Base-by-base conservation (phyloP, 148 eudicot genomes). In the Cornus kousa region DNA sequence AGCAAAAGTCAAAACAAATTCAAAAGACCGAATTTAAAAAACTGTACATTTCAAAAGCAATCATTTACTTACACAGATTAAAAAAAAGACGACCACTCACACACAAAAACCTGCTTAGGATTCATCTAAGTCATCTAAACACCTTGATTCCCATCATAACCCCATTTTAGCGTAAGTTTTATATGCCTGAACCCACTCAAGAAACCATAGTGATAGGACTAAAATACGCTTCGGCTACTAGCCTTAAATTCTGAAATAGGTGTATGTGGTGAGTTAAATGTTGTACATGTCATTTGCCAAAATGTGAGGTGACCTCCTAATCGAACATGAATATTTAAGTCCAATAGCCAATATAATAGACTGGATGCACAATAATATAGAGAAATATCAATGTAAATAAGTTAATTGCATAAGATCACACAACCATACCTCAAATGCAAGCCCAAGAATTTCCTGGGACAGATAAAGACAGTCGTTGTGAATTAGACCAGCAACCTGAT, bases 391-490 rank as follows among this genome's bases (percentile, higher is more conserved):
- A 53, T 14, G 4, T 3, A 11, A 12, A 53, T 7, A 43, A 53
- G 59, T 53, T 12, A 53, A 53, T 12, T 53, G 59, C 19, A 53
- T 53, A 53, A 53, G 19, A 53, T 16, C 59, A 53, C 19, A 12
- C 62, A 74, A 67, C 67, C 82, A 70, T 89, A 95, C 99, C 99
- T 93, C 90, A 88, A 91, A 95, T 39, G 92, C 87, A 50, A 95
- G 89, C 75, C 97, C 99, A 82, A 92, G 88, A 73, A 92, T 90
- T 83, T 96, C 99, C 81, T 90, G 91, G 67, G 98, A 93, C 28
- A 96, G 88, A 88, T 86, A 96, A 39, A 93, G 91, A 79, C 98
- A 93, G 78, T 96, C 99, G 80, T 96, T 96, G 91, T 96, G 95
- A 90, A 96, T 80, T 53, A 96, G 92, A 85, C 90, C 94, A 78